phyloP scores from a whole-genome alignment of 306 rosid genomes.

The Ochetophila trinervis region DNA sequence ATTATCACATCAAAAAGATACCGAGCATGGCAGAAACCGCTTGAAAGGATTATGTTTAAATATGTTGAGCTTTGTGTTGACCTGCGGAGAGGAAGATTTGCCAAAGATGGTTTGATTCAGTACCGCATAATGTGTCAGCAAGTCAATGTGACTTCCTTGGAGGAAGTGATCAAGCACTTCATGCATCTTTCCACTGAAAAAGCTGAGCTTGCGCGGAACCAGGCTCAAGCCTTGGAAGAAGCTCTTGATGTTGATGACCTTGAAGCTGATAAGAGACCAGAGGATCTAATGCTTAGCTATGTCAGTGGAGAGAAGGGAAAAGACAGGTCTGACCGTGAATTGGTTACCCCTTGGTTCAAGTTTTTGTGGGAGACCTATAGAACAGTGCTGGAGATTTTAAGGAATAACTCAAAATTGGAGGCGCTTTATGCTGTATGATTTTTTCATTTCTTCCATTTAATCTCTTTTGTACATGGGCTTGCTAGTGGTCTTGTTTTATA shows the following conservation, averaged over 20 bases:
- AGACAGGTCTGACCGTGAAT: slow-evolving; percentile 88
- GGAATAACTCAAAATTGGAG: slow-evolving; percentile 95
- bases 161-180: slow-evolving; percentile 96
- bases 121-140: slow-evolving; percentile 93
- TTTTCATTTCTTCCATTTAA: not conserved
- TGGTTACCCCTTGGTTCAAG: slow-evolving; percentile 98
- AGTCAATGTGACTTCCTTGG: slow-evolving; percentile 90
- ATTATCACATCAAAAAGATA: slow-evolving; percentile 85
- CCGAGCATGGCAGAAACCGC: slow-evolving; percentile 95
- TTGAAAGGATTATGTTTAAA: slow-evolving; percentile 89
- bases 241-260: slow-evolving; percentile 97
- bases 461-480: not conserved
- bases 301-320: slow-evolving; percentile 98
- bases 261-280: slow-evolving; percentile 96
- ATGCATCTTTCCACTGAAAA: slow-evolving; percentile 95
- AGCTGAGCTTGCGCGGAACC: slow-evolving; percentile 95
- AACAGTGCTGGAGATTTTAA: slow-evolving; percentile 86
- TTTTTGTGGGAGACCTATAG: slow-evolving; percentile 97
- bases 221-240: slow-evolving; percentile 91
- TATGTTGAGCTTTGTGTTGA: slow-evolving; percentile 93
- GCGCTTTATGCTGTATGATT: slow-evolving; percentile 83
- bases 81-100: slow-evolving; percentile 84
- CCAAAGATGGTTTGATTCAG: slow-evolving; percentile 95
- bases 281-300: slow-evolving; percentile 89
- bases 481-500: too few relatives aligned